Conservation (phyloP, 441 rosid genomes). For the Mallotus japonicus region DNA sequence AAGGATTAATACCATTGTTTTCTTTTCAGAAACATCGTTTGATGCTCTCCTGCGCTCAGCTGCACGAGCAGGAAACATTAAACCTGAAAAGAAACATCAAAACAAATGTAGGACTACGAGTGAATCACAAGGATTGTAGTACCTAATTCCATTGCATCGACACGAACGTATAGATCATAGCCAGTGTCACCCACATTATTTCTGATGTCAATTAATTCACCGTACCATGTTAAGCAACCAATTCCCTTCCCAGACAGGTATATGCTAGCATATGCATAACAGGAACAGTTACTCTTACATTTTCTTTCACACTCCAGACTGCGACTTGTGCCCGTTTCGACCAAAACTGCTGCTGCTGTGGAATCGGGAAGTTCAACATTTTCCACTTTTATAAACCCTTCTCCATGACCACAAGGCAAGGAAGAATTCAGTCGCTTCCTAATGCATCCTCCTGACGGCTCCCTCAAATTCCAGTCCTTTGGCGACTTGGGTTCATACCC, state of each 20-base stretch:
- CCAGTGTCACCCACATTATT: neutral
- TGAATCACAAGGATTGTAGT: neutral
- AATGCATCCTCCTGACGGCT: too few relatives aligned
- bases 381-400: too few relatives aligned
- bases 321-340: too few relatives aligned
- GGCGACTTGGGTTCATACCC: too few relatives aligned
- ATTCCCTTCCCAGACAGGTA: neutral
- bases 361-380: too few relatives aligned
- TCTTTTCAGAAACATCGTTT: neutral
- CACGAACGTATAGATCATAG: slow-evolving; percentile 22
- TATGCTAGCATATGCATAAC: slow-evolving; percentile 17
- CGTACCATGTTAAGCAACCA: slow-evolving; percentile 26
- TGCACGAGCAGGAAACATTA: neutral
- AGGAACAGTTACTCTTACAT: slow-evolving; percentile 32
- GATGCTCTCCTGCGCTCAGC: neutral
- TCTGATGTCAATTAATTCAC: slow-evolving; percentile 18
- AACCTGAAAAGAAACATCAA: too few relatives aligned
- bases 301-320: slow-evolving; percentile 15
- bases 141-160: slow-evolving; percentile 29
- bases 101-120: too few relatives aligned
- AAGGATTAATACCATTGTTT: neutral
- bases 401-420: too few relatives aligned
- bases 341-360: too few relatives aligned
- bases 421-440: too few relatives aligned
- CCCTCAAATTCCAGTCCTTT: too few relatives aligned